Evolutionary conservation across 1,139 yeast genomes (phyloP), one percentile per base, ranked within the genome.

Genomic region (Yamadazyma dushanensis): DNA sequence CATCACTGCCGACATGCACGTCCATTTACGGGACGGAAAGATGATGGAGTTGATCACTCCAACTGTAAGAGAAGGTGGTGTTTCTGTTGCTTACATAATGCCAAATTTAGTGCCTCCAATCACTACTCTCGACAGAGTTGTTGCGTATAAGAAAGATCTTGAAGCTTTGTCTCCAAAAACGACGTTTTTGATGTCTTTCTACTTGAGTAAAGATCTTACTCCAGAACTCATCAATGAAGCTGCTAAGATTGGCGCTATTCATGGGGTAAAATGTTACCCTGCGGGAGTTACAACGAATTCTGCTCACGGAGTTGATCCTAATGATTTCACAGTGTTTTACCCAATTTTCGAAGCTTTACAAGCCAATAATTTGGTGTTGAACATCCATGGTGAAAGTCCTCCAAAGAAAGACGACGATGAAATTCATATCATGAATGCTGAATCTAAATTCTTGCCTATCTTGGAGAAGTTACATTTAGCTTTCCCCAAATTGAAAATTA

Each of bases 221-320:
- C 97, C 97, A 0, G 95, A 86, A 46, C 67, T 88, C 30, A 80
- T 92, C 39, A 78, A 76, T 38, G 76, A 78, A 49, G 97, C 97
- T 20, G 94, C 92, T n/a, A 59, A 71, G 41, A 56, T 64, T 10
- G 83, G 83, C 3, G 83, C 83, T 35, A 79, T 89, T 26, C 80
- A 84, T 26, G 95, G 95, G 40, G 85, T 89, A 46, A 94, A 92
- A 59, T 89, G 96, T 59, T 92, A 94, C 57, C 98, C 98, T 20
- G 97, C 97, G 1, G 99, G 99, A 32, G 99, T 94, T 22, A 92
- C 99, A 10, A 92, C 99, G 33, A 94, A 92, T 64, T 87, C 96
- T 6, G 63, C 76, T 35, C 87, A 83, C n/a, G 98, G 98, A 29
- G 97, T 92, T 23, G 92, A 84, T 58, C 94, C 94, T 18, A 87